These are phyloP conservation scores for Mortierella claussenii DNA, from an alignment of 192 early-diverging fungal genomes.

Conservation along the genomic window DNA sequence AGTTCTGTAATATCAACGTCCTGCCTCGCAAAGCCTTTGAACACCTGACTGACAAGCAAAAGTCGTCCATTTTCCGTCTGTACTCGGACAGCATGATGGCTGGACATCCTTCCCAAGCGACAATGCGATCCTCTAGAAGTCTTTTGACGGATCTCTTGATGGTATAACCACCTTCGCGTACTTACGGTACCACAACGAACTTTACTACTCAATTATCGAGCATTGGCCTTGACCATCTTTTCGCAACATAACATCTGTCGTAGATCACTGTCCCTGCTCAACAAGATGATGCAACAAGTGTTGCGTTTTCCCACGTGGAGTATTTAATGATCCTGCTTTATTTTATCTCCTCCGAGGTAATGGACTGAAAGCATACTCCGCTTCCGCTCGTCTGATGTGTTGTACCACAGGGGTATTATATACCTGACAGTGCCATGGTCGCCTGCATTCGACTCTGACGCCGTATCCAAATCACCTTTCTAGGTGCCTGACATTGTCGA, in stretches of 20 bases:
- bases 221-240: no score
- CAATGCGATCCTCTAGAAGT: background rate
- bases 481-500: slow-evolving; percentile 21
- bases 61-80: slow-evolving; percentile 18
- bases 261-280: slow-evolving; percentile 26
- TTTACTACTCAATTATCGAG: background rate
- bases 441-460: no score
- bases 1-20: slow-evolving; percentile 31
- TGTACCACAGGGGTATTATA: background rate
- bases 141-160: slow-evolving; percentile 24
- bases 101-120: slow-evolving; percentile 21
- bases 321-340: slow-evolving; percentile 21
- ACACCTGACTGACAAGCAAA: slow-evolving; percentile 38
- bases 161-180: slow-evolving; percentile 4
- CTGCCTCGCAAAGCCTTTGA: slow-evolving; percentile 22
- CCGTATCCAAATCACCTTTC: no score
- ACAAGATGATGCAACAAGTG: background rate
- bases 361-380: no score
- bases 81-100: slow-evolving; percentile 33
- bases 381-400: background rate
- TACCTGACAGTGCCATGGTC: no score
- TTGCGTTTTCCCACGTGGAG: slow-evolving; percentile 33
- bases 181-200: background rate
- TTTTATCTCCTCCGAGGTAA: no score
- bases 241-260: no score